A percentile compares a stretch with the other conserved stretches of the same genome.
Evolutionary conservation across 768 basidiomycete species (phyloP).

Genomic region (Lactarius indigo): DNA sequence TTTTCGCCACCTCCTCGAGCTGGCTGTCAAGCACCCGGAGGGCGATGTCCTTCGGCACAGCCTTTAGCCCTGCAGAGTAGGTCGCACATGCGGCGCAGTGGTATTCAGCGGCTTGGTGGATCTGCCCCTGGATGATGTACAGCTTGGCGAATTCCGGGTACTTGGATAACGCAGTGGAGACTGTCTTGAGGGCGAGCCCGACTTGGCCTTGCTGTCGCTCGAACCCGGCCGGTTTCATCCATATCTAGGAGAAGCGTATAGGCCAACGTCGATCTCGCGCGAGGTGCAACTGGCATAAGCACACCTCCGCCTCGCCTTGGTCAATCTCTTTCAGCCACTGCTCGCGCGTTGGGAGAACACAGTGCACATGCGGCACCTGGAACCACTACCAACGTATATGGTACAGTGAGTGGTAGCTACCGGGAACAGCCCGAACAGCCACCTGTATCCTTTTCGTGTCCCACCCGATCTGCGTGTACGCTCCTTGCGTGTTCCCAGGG

Average conservation of each 20-base stretch:
- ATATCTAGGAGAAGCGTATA: constrained; percentile 57
- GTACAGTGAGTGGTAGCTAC: too few species aligned
- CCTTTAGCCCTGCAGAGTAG: constrained; percentile 80
- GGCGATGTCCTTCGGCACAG: constrained; percentile 78
- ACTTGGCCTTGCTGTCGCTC: constrained; percentile 84
- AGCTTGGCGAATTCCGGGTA: constrained; percentile 90
- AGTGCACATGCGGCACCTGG: constrained; percentile 68
- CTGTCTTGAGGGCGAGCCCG: constrained; percentile 68
- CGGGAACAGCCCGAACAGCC: too few species aligned
- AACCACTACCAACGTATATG: constrained; percentile 91
- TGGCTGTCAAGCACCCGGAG: constrained; percentile 88
- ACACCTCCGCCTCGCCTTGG: constrained; percentile 81
- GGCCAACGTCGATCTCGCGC: constrained; percentile 7
- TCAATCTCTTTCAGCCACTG: constrained; percentile 98
- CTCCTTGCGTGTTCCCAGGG: too few species aligned
- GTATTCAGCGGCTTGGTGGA: constrained; percentile 63
- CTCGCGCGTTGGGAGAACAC: constrained; percentile 81
- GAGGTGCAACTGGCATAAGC: neutral
- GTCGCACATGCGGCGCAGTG: constrained; percentile 68
- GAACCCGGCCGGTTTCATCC: constrained; percentile 98
- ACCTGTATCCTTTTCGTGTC: too few species aligned
- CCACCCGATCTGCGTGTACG: too few species aligned
- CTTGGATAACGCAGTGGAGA: constrained; percentile 69
- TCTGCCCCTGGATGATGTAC: constrained; percentile 97
- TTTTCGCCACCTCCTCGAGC: constrained; percentile 85